Evolutionary conservation across 2,329 filamentous ascomycete genomes (phyloP), one percentile per base, ranked within the genome.

Genomic region (Ramularia endophylla): DNA sequence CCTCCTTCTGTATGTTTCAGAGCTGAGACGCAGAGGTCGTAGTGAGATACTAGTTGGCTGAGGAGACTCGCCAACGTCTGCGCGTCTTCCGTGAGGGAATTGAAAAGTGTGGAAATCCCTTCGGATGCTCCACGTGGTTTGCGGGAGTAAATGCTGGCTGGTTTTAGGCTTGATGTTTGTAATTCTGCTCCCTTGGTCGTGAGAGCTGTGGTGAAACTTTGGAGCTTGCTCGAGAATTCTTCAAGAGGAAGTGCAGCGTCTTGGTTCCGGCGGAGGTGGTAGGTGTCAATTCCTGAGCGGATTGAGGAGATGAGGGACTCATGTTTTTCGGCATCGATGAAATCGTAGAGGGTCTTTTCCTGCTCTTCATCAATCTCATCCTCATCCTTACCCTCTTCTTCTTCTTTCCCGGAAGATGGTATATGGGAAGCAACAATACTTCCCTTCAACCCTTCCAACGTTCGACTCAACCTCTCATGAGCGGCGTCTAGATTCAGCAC

Each of bases 21-120:
- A 1, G 90, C 90, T 1, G 83, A 90, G 11, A 94, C 86, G 62
- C 90, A 95, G 50, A 94, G 78, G 62, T 97, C 90, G 60, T 95
- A 95, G 65, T 97, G 90, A 18, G 77, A 78, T 6, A 87, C 88
- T 3, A 97, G 70, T 1, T 84, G 87, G 42, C 87, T 78, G 2
- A 97, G 76, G 4, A 87, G 74, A 43, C 82, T 74, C 4, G 89
- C 90, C 80, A 94, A 90, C 54, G 82, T 80, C 48, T 85, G 81
- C 0, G 89, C 89, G 52, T 90, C 81, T 11, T 72, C 72, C 50
- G 89, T 80, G 27, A 94, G 73, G 2, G 63, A 59, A 38, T 66
- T 66, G 48, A 75, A 74, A 28, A 74, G 58, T 8, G 58, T 54
- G 0, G 71, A 67, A 32, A 76, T 67, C 0, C 65, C 67, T 5